Percentiles rank a stretch among this genome's conserved stretches.
phyloP scores from a whole-genome alignment of 495 filamentous ascomycete genomes.

The Penicillium bialowiezense region DNA sequence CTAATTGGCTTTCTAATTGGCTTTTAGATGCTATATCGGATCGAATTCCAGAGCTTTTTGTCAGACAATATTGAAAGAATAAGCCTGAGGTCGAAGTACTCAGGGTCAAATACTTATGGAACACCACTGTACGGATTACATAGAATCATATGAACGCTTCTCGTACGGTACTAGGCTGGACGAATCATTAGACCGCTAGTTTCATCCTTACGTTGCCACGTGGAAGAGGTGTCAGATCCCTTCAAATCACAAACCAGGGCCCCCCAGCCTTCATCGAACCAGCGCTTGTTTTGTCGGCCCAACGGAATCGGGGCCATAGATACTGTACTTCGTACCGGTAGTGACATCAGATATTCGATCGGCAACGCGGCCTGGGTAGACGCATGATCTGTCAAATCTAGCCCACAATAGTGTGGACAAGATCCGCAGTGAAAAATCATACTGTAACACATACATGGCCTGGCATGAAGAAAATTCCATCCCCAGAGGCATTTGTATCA shows the following conservation, averaged over 20 bases:
- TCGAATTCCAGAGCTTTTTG: too few species aligned
- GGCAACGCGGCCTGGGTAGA: not conserved
- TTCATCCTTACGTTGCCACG: not conserved
- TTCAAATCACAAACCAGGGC: not conserved
- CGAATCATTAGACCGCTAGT: not conserved
- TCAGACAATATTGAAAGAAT: too few species aligned
- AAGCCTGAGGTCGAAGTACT: too few species aligned
- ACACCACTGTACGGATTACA: too few species aligned
- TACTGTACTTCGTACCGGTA: too few species aligned
- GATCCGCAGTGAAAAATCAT: not conserved
- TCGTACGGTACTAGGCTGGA: too few species aligned
- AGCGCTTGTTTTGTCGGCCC: not conserved
- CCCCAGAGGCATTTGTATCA: not conserved
- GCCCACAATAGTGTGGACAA: not conserved
- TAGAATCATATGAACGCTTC: too few species aligned
- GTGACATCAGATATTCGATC: not conserved
- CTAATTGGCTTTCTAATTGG: too few species aligned
- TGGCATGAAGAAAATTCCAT: not conserved
- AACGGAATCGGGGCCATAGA: not conserved
- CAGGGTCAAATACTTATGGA: too few species aligned
- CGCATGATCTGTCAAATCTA: not conserved
- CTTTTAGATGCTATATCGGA: too few species aligned
- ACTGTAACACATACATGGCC: not conserved
- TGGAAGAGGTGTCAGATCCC: not conserved
- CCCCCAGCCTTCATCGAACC: not conserved